Base-by-base conservation (phyloP, 139 green algal species). In the Tetraselmis chui region DNA sequence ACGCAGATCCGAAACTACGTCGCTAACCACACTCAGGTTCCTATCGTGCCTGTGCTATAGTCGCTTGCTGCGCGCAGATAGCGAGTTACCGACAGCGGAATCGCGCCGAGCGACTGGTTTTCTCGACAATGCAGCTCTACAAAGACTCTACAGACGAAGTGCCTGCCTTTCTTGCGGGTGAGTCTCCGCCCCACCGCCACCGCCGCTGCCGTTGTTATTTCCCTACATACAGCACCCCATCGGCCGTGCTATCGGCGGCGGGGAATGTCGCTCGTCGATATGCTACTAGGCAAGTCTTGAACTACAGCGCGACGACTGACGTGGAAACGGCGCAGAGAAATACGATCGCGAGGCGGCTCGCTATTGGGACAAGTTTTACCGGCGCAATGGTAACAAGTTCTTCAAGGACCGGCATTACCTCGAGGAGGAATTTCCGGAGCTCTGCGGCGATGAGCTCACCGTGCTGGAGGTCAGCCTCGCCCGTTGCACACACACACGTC, bases 331-430 rank as follows among this genome's bases (percentile, higher is more conserved):
- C 78, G 75, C 86, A 94, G 89, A 88, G 23, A 88, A 89, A 32
- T 92, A 90, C 25, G 92, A 96, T 76, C 28, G 76, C 0, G 84
- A 94, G 18, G 94, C 93, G 0, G 77, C 76, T 0, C 80, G 83
- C 5, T 91, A 92, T 79, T 98, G 94, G 94, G 92, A 98, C 81
- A 28, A 83, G 25, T 98, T 98, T 76, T 98, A 97, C 86, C 77
- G 83, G 28, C 76, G 82, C 27, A 93, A 97, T 81, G 78, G 67
- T 0, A 87, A 85, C 29, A 90, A 89, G 32, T 98, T 98, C 85
- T 98, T 95, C 90, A 96, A 95, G 77, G 92, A 97, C 84, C 76
- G 95, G 11, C 92, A 97, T 86, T 98, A 95, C 80, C 85, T 97
- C 30, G 82, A 90, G 22, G 32, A 31, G 31, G 85, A 88, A 76